These are phyloP conservation scores for Sindora glabra DNA, from an alignment of 306 rosid genomes.

Conservation along the genomic window DNA sequence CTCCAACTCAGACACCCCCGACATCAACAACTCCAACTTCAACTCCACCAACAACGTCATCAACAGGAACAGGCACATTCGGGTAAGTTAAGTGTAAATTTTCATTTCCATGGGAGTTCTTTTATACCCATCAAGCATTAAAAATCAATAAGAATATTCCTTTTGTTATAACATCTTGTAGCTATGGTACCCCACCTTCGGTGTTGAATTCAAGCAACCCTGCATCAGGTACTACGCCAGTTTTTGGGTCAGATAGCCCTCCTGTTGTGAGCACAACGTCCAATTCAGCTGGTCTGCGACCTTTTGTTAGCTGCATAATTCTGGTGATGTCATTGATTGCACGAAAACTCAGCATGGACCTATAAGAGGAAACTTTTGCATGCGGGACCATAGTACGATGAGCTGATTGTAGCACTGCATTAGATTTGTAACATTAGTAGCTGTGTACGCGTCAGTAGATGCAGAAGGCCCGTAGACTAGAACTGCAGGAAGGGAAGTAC, in stretches of 20 bases:
- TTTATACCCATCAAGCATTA: background rate
- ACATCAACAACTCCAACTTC: slow-evolving; percentile 15
- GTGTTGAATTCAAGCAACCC: slow-evolving; percentile 61
- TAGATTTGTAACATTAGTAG: slow-evolving; percentile 1
- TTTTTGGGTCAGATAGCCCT: slow-evolving; percentile 38
- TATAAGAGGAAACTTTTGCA: slow-evolving; percentile 12
- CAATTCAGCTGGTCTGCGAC: slow-evolving; percentile 31
- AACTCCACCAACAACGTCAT: slow-evolving; percentile 22
- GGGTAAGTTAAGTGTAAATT: slow-evolving; percentile 31
- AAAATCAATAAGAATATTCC: slow-evolving; percentile 18
- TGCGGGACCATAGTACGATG: background rate
- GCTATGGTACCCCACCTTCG: slow-evolving; percentile 44
- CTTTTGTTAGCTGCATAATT: slow-evolving; percentile 39
- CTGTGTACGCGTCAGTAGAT: slow-evolving; percentile 23
- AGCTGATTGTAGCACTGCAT: background rate
- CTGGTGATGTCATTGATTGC: slow-evolving; percentile 28
- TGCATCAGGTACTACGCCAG: slow-evolving; percentile 42
- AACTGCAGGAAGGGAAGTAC: background rate
- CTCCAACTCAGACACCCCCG: no score
- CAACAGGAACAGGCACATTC: slow-evolving; percentile 38
- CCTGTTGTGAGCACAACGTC: slow-evolving; percentile 40
- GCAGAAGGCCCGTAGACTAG: slow-evolving; percentile 18
- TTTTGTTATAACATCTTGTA: slow-evolving; percentile 24
- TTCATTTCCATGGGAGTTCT: background rate
- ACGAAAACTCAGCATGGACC: slow-evolving; percentile 14